Evolutionary conservation across 2,329 filamentous ascomycete genomes (phyloP), one percentile per base, ranked within the genome.

Genomic region (Fusarium albosuccineum): DNA sequence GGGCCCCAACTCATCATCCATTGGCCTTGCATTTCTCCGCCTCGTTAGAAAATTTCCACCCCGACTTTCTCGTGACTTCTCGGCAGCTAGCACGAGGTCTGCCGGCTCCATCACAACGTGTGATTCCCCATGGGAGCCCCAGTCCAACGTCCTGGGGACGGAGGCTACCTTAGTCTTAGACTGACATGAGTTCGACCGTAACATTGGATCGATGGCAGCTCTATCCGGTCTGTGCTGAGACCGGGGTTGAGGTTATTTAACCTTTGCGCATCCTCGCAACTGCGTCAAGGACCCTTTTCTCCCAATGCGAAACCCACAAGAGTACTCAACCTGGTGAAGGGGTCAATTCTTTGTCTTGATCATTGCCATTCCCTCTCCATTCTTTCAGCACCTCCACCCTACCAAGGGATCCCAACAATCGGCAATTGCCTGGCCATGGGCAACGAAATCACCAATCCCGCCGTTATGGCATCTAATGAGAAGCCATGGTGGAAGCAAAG

Each of bases 401-500:
- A 39, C 11, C 14, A 29, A 40, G 27, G 22, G 9, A 29, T n/a
- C n/a, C 17, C n/a, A 13, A 51, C 34, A 37, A 9, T 27, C 34
- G 11, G 22, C 22, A 8, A 29, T 10, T 30, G 8, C 9, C 40
- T 14, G 7, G 17, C n/a, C 22, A 54, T 54, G 51, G 17, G 29
- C 29, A 22, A 54, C 16, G 16, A 36, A 4, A 16, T 14, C 8
- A 6, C 17, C n/a, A 14, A 22, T 3, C 22, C 53, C n/a, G 54
- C 45, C 6, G 27, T 22, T 13, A 7, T 58, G 29, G 44, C 50
- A 16, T n/a, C 45, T 27, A 52, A 62, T n/a, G 56, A 56, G 17
- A 41, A 42, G 36, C 56, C 66, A 3, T 69, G 66, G 66, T 69
- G 59, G 39, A 65, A 65, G 45, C 46, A 60, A 3, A 17, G 33